These are phyloP conservation scores for Zygotorulaspora mrakii DNA, from an alignment of 1,139 yeast genomes.

Conservation along the genomic window DNA sequence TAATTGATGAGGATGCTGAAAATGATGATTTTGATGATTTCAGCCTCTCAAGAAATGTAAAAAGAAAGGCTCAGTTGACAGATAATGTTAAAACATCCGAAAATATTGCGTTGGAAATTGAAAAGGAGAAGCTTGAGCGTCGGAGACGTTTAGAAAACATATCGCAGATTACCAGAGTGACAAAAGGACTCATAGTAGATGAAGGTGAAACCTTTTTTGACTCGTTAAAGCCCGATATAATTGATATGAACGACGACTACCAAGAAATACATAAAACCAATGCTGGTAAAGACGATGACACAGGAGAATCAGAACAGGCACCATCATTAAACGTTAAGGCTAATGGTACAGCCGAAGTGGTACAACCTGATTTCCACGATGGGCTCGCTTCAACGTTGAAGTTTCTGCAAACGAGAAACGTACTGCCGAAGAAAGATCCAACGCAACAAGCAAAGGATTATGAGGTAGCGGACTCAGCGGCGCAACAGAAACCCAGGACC, in stretches of 20 bases:
- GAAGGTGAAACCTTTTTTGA: conserved; percentile 58
- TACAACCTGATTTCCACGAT: conserved; percentile 40
- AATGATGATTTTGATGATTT: conserved; percentile 48
- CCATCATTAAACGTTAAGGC: no score
- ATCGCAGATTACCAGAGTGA: conserved; percentile 24
- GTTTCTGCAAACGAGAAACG: conserved; percentile 49
- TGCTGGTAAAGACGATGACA: no score
- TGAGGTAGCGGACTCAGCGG: no score
- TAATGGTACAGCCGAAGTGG: background rate
- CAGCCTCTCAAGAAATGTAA: conserved; percentile 41
- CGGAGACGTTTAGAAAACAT: conserved; percentile 23
- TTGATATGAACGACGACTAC: conserved; percentile 7
- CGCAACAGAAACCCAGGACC: no score
- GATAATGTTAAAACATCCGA: conserved; percentile 40
- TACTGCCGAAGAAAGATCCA: conserved; percentile 35
- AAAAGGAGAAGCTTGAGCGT: conserved; percentile 39
- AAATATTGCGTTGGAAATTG: conserved; percentile 47
- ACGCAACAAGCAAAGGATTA: no score
- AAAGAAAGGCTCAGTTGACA: conserved; percentile 39
- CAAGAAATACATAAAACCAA: background rate
- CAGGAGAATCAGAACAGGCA: no score
- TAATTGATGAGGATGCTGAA: conserved; percentile 41
- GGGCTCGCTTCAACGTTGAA: conserved; percentile 59
- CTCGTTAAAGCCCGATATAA: conserved; percentile 33
- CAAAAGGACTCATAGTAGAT: conserved; percentile 46